Conservation (phyloP, 257 asterid genomes). For the Solanum appendiculatum region DNA sequence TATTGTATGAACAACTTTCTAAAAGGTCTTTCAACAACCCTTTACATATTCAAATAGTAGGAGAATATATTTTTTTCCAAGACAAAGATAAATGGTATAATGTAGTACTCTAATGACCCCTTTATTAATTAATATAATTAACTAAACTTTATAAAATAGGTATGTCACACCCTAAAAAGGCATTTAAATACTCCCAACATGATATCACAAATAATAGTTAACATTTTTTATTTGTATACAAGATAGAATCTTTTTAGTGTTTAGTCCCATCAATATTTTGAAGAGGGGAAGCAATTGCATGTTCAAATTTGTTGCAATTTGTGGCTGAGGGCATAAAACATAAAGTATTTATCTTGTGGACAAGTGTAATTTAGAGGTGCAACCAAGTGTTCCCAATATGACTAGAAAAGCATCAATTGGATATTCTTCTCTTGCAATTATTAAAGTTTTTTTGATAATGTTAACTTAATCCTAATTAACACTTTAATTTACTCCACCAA, state of each 20-base stretch:
- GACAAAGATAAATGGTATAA: not conserved
- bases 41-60: not conserved
- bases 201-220: not conserved
- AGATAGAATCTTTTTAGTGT: not conserved
- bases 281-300: not conserved
- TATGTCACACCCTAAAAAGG: not conserved
- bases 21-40: not conserved
- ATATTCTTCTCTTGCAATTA: constrained; percentile 15
- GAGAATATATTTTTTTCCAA: not conserved
- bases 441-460: not conserved
- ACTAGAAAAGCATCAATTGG: constrained; percentile 19
- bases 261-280: not conserved
- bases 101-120: not conserved
- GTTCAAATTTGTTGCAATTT: not conserved
- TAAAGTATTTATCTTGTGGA: not conserved
- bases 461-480: not conserved
- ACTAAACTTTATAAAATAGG: not conserved
- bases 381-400: constrained; percentile 10
- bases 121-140: not conserved
- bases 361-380: not conserved
- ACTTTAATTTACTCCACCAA: not conserved
- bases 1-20: not conserved
- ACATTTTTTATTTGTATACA: not conserved
- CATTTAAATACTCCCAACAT: not conserved
- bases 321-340: not conserved